phyloP scores from a whole-genome alignment of 306 rosid species.

The Datisca glomerata region DNA sequence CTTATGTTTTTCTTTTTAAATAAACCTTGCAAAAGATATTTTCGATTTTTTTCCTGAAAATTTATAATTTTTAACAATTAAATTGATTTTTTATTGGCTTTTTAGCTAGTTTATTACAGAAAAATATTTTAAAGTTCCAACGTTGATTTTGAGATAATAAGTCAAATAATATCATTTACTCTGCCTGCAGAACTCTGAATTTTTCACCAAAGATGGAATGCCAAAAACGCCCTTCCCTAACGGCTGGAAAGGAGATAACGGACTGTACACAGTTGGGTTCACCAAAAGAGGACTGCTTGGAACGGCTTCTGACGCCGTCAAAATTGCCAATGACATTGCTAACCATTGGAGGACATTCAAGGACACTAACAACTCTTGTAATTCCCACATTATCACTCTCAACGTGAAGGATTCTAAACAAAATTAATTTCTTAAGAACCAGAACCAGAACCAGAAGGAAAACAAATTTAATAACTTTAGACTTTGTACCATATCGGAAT shows the following conservation, averaged over 20 bases:
- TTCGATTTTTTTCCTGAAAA: too few relatives aligned
- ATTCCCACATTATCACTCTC: conserved; percentile 38
- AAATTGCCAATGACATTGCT: conserved; percentile 52
- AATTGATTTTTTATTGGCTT: too few relatives aligned
- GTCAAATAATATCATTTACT: neutral
- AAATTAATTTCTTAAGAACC: conserved; percentile 4
- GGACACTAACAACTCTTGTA: conserved; percentile 14
- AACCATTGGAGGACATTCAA: conserved; percentile 33
- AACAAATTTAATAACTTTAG: neutral
- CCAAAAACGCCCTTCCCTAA: conserved; percentile 74
- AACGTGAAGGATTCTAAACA: conserved; percentile 10
- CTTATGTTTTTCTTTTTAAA: neutral
- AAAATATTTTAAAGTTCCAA: too few relatives aligned
- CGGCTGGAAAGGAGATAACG: conserved; percentile 81
- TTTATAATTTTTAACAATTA: too few relatives aligned
- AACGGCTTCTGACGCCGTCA: conserved; percentile 55
- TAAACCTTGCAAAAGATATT: too few relatives aligned
- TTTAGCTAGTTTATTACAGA: too few relatives aligned
- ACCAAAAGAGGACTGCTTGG: conserved; percentile 75
- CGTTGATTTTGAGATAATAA: too few relatives aligned
- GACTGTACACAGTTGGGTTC: conserved; percentile 84
- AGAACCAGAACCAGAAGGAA: neutral
- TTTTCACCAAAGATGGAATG: conserved; percentile 71
- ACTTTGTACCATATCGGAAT: conserved; percentile 5
- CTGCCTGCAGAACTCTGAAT: conserved; percentile 38